phyloP scores from a whole-genome alignment of 495 filamentous ascomycete genomes.

The Aspergillus taichungensis region DNA sequence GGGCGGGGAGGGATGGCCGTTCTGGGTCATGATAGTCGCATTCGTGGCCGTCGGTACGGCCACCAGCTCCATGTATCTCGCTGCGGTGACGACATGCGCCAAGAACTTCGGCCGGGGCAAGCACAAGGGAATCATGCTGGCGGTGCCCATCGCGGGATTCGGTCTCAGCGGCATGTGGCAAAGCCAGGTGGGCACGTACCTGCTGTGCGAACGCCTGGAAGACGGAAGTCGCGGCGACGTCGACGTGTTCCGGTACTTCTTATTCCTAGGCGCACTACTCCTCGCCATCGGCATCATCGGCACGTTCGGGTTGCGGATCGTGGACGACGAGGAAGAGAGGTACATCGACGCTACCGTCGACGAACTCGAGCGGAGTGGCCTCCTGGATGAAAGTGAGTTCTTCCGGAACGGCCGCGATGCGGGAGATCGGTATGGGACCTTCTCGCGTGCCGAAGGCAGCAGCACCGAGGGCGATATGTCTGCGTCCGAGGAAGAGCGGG shows the following conservation, averaged over 20 bases:
- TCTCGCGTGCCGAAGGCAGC: constrained; percentile 15
- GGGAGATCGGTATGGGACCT: constrained; percentile 46
- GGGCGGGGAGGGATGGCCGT: constrained; percentile 60
- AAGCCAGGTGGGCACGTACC: constrained; percentile 74
- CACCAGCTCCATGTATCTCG: constrained; percentile 79
- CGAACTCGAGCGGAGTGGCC: constrained; percentile 72
- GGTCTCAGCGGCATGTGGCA: constrained; percentile 92
- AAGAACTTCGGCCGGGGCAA: constrained; percentile 93
- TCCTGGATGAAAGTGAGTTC: constrained; percentile 65
- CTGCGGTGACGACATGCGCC: constrained; percentile 82
- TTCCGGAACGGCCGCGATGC: constrained; percentile 39
- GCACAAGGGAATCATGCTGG: constrained; percentile 81
- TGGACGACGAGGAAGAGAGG: constrained; percentile 52
- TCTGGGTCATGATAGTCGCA: constrained; percentile 71
- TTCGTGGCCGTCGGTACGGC: constrained; percentile 75
- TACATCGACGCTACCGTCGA: constrained; percentile 82
- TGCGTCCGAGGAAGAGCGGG: constrained; percentile 30
- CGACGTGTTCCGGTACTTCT: constrained; percentile 77
- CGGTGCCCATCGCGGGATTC: constrained; percentile 83
- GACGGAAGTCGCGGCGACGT: constrained; percentile 66
- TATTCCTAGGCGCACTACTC: constrained; percentile 65
- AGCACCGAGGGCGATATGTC: too few relatives aligned
- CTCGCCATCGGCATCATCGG: constrained; percentile 64
- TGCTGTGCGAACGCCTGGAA: constrained; percentile 57
- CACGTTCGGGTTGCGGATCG: constrained; percentile 59